Conservation (phyloP, 345 rosid species). For the Firmiana major region DNA sequence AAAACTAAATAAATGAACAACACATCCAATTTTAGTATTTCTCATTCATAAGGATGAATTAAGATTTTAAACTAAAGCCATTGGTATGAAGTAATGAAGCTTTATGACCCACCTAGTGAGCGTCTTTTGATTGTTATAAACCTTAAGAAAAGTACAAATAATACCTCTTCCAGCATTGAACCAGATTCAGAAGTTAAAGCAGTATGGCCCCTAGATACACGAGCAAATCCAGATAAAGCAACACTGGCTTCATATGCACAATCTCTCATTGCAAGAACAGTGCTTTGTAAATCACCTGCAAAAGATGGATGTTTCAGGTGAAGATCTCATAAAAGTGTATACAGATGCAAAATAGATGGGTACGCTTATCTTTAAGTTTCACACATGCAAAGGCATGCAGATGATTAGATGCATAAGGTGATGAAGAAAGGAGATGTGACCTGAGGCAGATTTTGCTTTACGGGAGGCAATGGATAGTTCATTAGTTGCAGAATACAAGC, state of each 20-base stretch:
- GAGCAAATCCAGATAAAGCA: conserved; percentile 69
- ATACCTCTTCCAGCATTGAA: conserved; percentile 96
- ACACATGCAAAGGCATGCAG: not conserved
- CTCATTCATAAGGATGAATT: not conserved
- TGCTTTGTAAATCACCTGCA: conserved; percentile 74
- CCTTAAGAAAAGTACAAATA: not conserved
- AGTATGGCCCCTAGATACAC: conserved; percentile 72
- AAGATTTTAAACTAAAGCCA: not conserved
- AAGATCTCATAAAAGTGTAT: not conserved
- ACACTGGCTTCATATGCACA: conserved; percentile 80
- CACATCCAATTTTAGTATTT: not conserved
- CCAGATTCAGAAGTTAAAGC: conserved; percentile 94
- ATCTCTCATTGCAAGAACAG: conserved; percentile 83
- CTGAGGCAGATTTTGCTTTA: conserved; percentile 87
- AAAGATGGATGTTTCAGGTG: not conserved
- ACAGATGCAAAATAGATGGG: not conserved
- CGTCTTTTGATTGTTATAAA: not conserved
- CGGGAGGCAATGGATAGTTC: conserved; percentile 70
- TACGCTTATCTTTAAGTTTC: conserved; percentile 12
- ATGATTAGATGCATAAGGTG: not conserved
- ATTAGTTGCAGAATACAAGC: conserved; percentile 65
- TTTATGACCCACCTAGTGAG: conserved; percentile 14
- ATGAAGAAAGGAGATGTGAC: conserved; percentile 35
- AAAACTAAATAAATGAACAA: not conserved
- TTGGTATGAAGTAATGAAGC: not conserved